A percentile compares a stretch with the other conserved stretches of the same genome.
These are phyloP conservation scores for Plasmodium chabaudi DNA, from an alignment of 169 alveolate genomes.

Conservation along the genomic window DNA sequence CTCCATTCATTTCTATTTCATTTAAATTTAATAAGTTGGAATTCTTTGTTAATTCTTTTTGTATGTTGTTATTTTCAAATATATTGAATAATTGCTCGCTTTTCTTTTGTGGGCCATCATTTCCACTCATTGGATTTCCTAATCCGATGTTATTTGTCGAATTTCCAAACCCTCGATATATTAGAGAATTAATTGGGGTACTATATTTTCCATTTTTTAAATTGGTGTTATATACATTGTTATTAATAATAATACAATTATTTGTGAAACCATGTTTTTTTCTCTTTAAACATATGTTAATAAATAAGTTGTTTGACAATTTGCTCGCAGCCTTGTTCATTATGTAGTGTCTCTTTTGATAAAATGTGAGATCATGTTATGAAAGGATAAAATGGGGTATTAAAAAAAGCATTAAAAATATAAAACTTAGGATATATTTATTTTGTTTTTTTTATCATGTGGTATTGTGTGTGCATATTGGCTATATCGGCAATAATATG, in stretches of 20 bases:
- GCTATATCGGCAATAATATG: no score
- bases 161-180: no score
- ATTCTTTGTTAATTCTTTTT: no score
- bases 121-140: not conserved
- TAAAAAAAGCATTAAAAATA: no score
- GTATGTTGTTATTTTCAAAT: no score
- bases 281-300: constrained; percentile 24
- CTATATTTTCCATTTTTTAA: not conserved
- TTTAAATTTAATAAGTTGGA: no score
- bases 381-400: constrained; percentile 1
- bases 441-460: no score
- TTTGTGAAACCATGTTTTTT: constrained; percentile 4
- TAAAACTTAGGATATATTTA: no score
- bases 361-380: constrained; percentile 29
- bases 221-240: constrained; percentile 3
- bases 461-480: no score
- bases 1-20: not conserved
- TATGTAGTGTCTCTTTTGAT: constrained; percentile 20
- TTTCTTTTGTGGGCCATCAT: no score
- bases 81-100: no score
- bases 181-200: no score
- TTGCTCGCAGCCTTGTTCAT: constrained; percentile 16
- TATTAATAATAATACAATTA: constrained; percentile 4
- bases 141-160: not conserved
- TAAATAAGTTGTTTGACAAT: constrained; percentile 17